phyloP scores from a whole-genome alignment of 257 asterid genomes.

The Capsicum baccatum region DNA sequence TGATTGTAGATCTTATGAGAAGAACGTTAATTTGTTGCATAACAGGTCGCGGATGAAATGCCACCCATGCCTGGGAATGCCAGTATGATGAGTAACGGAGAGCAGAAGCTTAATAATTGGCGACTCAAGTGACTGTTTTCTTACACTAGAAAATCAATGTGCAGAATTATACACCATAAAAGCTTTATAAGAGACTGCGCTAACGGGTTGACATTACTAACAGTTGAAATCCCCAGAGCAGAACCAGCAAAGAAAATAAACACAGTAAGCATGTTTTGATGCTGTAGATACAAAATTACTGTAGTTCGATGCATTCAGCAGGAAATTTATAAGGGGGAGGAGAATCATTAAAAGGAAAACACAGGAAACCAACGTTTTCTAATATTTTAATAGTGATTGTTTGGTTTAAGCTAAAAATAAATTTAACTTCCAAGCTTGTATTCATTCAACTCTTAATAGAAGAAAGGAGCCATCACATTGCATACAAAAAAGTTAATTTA shows the following conservation, averaged over 20 bases:
- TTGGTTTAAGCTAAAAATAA: neutral
- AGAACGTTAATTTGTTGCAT: constrained; percentile 18
- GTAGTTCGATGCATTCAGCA: neutral
- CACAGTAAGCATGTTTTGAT: neutral
- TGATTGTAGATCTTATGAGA: neutral
- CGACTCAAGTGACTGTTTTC: too few relatives aligned
- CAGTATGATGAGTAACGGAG: neutral
- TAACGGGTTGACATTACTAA: neutral
- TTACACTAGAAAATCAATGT: too few relatives aligned
- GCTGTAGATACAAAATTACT: neutral
- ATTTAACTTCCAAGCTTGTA: neutral
- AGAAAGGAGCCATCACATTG: too few relatives aligned
- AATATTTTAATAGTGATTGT: neutral
- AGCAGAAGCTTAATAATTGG: neutral
- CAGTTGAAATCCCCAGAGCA: neutral
- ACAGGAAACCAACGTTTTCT: neutral
- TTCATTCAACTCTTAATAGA: neutral
- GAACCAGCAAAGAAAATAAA: neutral
- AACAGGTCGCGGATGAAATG: neutral
- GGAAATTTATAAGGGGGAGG: neutral
- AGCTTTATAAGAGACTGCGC: neutral
- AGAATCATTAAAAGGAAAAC: neutral
- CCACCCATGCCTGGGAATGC: neutral
- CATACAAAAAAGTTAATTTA: neutral
- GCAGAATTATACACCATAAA: too few relatives aligned